phyloP scores from a whole-genome alignment of 768 basidiomycete species.

The Suillus sp. region DNA sequence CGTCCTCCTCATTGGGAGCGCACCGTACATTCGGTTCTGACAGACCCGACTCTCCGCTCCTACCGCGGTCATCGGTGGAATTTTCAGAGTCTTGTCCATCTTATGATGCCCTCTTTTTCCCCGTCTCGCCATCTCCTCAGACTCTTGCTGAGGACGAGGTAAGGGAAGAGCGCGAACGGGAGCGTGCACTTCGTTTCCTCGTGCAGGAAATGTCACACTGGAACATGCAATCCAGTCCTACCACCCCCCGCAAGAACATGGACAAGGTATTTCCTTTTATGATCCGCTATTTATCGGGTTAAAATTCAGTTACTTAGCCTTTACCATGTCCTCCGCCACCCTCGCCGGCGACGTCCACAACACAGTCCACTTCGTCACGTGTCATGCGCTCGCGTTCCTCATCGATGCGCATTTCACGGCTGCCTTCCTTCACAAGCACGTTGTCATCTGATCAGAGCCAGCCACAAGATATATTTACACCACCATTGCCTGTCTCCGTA shows the following conservation, averaged over 20 bases:
- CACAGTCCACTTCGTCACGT: slow-evolving; percentile 31
- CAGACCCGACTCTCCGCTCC: slow-evolving; percentile 34
- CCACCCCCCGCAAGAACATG: slow-evolving; percentile 16
- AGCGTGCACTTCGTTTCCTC: slow-evolving; percentile 38
- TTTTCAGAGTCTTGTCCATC: slow-evolving; percentile 26
- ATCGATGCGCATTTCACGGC: slow-evolving; percentile 32
- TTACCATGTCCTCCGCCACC: slow-evolving; percentile 24
- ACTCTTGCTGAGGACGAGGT: slow-evolving; percentile 15
- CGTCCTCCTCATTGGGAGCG: slow-evolving; percentile 35
- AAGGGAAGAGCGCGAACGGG: slow-evolving; percentile 33
- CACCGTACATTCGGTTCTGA: slow-evolving; percentile 27
- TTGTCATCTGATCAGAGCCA: slow-evolving; percentile 36
- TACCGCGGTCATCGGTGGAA: slow-evolving; percentile 30
- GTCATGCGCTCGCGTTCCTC: slow-evolving; percentile 34
- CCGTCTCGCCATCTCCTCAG: slow-evolving; percentile 16
- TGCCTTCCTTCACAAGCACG: slow-evolving; percentile 36
- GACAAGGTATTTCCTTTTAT: slow-evolving; percentile 14
- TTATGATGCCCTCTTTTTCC: slow-evolving; percentile 39
- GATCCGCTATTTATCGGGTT: neutral
- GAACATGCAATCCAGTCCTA: slow-evolving; percentile 17
- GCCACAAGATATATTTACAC: slow-evolving; percentile 27
- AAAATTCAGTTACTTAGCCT: slow-evolving; percentile 5
- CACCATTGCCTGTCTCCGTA: slow-evolving; percentile 32
- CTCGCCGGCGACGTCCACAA: slow-evolving; percentile 28
- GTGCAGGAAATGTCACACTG: slow-evolving; percentile 38